Evolutionary conservation across 2,329 filamentous ascomycete genomes (phyloP).

Genomic region (Fusarium sulawesiense): DNA sequence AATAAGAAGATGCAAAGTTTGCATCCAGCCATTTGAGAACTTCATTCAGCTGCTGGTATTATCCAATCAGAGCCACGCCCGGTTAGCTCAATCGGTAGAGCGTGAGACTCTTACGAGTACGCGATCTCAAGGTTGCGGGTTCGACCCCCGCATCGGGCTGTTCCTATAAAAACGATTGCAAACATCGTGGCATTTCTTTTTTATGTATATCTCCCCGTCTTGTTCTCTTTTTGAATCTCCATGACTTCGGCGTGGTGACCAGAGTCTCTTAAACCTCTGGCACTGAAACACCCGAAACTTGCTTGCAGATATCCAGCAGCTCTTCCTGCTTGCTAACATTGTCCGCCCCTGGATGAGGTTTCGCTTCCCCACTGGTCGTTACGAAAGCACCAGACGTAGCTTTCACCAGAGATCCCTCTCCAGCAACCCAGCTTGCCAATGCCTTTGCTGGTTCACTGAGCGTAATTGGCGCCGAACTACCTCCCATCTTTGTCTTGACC

Average conservation of each 20-base stretch:
- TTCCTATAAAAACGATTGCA: conserved; percentile 25
- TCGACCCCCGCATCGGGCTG: conserved; percentile 60
- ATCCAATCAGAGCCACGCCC: conserved; percentile 48
- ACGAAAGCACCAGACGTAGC: conserved; percentile 25
- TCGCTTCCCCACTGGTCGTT: conserved; percentile 15
- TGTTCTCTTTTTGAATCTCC: neutral
- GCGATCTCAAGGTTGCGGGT: conserved; percentile 67
- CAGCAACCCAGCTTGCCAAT: conserved; percentile 27
- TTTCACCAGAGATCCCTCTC: conserved; percentile 21
- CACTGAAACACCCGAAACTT: conserved; percentile 12
- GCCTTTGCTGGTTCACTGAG: conserved; percentile 18
- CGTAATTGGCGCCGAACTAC: conserved; percentile 20
- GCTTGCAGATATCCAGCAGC: conserved; percentile 16
- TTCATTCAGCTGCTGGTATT: neutral
- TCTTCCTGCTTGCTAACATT: conserved; percentile 34
- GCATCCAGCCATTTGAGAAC: rapidly evolving
- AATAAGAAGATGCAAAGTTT: neutral
- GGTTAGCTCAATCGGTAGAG: conserved; percentile 62
- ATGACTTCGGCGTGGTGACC: neutral
- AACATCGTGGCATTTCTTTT: conserved; percentile 19
- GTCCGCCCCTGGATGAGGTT: conserved; percentile 25
- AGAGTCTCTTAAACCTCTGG: neutral
- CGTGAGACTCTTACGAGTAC: conserved; percentile 71
- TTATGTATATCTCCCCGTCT: neutral
- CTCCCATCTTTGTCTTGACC: conserved; percentile 40